Conservation (phyloP, 2,329 filamentous ascomycete genomes). For the Stagonosporopsis chrysanthemi region DNA sequence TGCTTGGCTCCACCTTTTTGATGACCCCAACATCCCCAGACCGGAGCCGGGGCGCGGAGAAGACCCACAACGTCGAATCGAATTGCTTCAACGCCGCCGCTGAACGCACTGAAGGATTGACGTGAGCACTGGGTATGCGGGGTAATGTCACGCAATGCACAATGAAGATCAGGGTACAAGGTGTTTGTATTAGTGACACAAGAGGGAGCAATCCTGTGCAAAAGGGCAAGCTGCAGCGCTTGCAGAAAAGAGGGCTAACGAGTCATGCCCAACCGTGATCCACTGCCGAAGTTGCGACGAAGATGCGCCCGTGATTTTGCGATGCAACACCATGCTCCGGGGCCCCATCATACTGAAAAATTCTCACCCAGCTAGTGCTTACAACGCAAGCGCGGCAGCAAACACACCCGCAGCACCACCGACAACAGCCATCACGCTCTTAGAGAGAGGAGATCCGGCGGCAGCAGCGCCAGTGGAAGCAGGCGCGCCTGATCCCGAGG, state of each 20-base stretch:
- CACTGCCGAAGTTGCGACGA: constrained; percentile 12
- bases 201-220: neutral
- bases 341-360: constrained; percentile 6
- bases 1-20: constrained; percentile 12
- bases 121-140: neutral
- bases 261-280: constrained; percentile 13
- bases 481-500: constrained; percentile 21
- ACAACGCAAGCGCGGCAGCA: constrained; percentile 36
- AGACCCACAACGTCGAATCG: constrained; percentile 13
- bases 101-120: constrained; percentile 15
- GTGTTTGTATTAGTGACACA: constrained; percentile 8
- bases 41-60: constrained; percentile 12
- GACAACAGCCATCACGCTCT: constrained; percentile 29
- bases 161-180: neutral
- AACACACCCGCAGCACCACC: constrained; percentile 34
- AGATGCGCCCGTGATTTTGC: constrained; percentile 4
- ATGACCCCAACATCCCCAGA: constrained; percentile 19
- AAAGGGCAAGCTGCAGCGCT: neutral
- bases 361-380: constrained; percentile 15
- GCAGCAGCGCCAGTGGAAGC: constrained; percentile 29
- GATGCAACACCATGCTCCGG: constrained; percentile 13
- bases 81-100: constrained; percentile 1
- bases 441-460: constrained; percentile 28
- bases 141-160: constrained; percentile 2
- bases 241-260: constrained; percentile 4